Percentiles rank a stretch among this genome's conserved stretches.
These are phyloP conservation scores for Fusarium vanettenii DNA, from an alignment of 2,329 filamentous ascomycete genomes.

Conservation along the genomic window DNA sequence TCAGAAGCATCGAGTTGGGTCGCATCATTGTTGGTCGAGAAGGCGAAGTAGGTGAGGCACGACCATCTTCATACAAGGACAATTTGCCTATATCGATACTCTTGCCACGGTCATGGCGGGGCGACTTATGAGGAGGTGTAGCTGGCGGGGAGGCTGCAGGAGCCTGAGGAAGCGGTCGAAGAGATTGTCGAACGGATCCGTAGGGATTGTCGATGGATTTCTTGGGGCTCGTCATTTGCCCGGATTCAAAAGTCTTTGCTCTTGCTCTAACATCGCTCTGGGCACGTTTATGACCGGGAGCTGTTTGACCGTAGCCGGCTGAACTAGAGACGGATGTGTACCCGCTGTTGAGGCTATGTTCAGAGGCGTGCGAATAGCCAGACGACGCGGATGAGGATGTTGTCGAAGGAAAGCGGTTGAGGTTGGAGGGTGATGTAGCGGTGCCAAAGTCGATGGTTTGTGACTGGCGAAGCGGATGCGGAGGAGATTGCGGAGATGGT, in stretches of 20 bases:
- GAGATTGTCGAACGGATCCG: constrained; percentile 78
- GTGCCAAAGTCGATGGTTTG: constrained; percentile 61
- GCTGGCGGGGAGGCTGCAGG: constrained; percentile 61
- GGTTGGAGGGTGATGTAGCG: constrained; percentile 48
- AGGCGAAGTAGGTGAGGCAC: constrained; percentile 56
- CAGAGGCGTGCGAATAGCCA: constrained; percentile 70
- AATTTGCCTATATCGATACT: constrained; percentile 72
- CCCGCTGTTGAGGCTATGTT: constrained; percentile 67
- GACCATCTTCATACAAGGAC: constrained; percentile 59
- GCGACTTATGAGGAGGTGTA: constrained; percentile 51
- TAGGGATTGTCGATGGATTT: constrained; percentile 73
- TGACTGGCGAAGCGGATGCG: constrained; percentile 62
- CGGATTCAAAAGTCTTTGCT: constrained; percentile 60
- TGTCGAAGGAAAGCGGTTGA: constrained; percentile 75
- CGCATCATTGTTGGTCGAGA: constrained; percentile 57
- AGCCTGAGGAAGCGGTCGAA: constrained; percentile 78
- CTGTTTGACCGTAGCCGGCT: constrained; percentile 56
- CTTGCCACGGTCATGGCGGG: constrained; percentile 68
- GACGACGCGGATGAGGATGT: constrained; percentile 79
- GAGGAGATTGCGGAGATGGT: constrained; percentile 17
- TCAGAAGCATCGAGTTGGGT: constrained; percentile 72
- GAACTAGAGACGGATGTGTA: constrained; percentile 77
- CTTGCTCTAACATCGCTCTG: constrained; percentile 75
- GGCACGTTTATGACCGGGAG: constrained; percentile 75
- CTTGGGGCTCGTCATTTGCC: constrained; percentile 57